These are phyloP conservation scores for Chaetomium olivaceum DNA, from an alignment of 2,329 filamentous ascomycete species.

Conservation along the genomic window DNA sequence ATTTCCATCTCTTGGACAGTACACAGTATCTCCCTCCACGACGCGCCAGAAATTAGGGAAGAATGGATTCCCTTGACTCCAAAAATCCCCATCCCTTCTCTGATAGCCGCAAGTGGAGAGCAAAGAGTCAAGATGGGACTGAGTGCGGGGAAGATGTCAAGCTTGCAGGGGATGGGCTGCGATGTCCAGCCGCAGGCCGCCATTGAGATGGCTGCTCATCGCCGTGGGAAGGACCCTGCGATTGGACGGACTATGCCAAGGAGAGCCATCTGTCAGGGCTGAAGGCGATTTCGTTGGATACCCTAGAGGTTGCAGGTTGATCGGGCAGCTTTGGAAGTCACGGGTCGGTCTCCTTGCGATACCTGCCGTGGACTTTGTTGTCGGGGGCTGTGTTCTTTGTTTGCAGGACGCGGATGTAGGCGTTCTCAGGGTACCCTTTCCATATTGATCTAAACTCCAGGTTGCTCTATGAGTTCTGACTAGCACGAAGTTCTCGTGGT, in stretches of 20 bases:
- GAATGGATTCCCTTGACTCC: neutral
- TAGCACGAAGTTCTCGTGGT: too few relatives aligned
- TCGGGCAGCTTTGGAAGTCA: neutral
- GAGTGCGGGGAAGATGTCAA: neutral
- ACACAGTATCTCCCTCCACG: too few relatives aligned
- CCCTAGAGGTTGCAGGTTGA: neutral
- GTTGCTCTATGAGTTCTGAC: too few relatives aligned
- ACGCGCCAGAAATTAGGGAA: too few relatives aligned
- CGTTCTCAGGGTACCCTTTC: too few relatives aligned
- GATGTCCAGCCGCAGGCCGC: neutral
- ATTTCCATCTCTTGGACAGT: neutral
- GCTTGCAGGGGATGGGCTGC: neutral
- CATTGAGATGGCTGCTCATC: neutral
- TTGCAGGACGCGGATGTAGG: too few relatives aligned
- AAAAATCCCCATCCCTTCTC: neutral
- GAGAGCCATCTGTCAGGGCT: neutral
- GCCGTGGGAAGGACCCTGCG: neutral
- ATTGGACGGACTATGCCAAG: slow-evolving; percentile 7
- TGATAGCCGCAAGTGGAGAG: neutral
- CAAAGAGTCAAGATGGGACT: neutral
- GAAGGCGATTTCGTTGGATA: neutral
- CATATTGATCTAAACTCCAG: too few relatives aligned
- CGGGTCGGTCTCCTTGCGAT: neutral
- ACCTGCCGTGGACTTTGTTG: too few relatives aligned
- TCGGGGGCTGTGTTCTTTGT: too few relatives aligned